phyloP scores from a whole-genome alignment of 345 rosid genomes.

The Triadica sebifera region DNA sequence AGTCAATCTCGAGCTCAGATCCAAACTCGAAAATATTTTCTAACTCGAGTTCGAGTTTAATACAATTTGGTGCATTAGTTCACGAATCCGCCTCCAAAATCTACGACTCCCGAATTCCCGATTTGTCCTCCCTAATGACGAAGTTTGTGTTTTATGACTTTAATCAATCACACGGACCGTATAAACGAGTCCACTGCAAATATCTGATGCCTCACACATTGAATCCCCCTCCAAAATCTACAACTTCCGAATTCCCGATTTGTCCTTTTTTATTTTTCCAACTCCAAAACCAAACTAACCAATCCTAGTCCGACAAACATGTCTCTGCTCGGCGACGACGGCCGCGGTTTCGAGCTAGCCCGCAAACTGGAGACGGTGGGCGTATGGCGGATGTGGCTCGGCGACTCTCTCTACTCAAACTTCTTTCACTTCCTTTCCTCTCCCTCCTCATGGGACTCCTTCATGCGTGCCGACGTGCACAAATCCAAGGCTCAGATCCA shows the following conservation, averaged over 20 bases:
- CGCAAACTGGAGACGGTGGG: slow-evolving; percentile 65
- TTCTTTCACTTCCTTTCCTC: slow-evolving; percentile 61
- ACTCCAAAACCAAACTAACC: not conserved
- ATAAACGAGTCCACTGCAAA: not conserved
- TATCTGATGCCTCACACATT: not conserved
- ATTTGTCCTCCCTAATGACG: no score
- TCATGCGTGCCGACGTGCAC: slow-evolving; percentile 69
- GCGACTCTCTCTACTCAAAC: slow-evolving; percentile 54
- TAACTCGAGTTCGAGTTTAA: no score
- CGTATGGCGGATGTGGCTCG: slow-evolving; percentile 88
- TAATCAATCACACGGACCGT: not conserved
- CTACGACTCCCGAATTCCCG: no score
- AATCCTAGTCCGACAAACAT: slow-evolving; percentile 20
- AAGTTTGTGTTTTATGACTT: no score
- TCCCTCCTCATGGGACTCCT: slow-evolving; percentile 71
- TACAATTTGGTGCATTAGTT: no score
- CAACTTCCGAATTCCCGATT: not conserved
- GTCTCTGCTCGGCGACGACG: slow-evolving; percentile 92
- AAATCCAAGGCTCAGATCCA: slow-evolving; percentile 80
- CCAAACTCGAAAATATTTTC: no score
- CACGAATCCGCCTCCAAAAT: no score
- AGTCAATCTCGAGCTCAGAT: no score
- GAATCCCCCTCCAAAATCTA: not conserved
- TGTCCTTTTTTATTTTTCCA: not conserved
- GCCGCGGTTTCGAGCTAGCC: slow-evolving; percentile 80